phyloP scores from a whole-genome alignment of 2,329 filamentous ascomycete species.

The Chalaropsis ovoidea region DNA sequence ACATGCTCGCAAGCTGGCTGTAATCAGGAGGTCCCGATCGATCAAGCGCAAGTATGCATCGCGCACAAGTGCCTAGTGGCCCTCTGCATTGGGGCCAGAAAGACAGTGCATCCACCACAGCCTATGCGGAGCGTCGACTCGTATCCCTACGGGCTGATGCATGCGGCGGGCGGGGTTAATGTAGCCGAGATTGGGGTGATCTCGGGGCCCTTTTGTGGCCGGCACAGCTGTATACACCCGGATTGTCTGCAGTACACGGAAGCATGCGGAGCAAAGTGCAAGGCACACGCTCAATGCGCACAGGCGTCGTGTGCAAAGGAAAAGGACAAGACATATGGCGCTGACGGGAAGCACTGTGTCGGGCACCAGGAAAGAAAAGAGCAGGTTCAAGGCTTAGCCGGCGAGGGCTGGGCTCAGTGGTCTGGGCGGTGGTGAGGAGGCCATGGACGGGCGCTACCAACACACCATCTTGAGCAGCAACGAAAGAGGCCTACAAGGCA shows the following conservation, averaged over 20 bases:
- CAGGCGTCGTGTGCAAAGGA: neutral
- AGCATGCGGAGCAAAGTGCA: neutral
- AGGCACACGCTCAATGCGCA: neutral
- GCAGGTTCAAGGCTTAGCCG: neutral
- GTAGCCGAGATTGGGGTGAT: neutral
- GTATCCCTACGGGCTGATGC: neutral
- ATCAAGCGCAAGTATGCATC: constrained; percentile 14
- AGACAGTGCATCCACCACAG: neutral
- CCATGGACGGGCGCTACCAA: neutral
- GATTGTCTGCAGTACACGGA: constrained; percentile 11
- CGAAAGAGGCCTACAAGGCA: neutral
- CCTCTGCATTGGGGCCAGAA: constrained; percentile 9
- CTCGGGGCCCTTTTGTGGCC: constrained; percentile 4
- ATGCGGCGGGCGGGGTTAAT: neutral
- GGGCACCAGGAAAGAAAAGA: neutral
- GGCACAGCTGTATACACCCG: constrained; percentile 4
- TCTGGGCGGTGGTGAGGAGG: constrained; percentile 12
- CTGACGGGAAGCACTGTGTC: constrained; percentile 7
- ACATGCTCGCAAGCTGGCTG: constrained; percentile 17
- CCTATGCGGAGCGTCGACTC: neutral
- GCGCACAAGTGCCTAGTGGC: constrained; percentile 21
- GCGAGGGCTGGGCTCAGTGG: constrained; percentile 15
- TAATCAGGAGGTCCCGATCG: neutral
- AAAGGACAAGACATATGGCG: neutral
- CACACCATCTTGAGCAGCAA: neutral